A percentile compares a stretch with the other conserved stretches of the same genome.
Conservation (phyloP, 805 yeast species). For the Schwanniomyces vanrijiae region DNA sequence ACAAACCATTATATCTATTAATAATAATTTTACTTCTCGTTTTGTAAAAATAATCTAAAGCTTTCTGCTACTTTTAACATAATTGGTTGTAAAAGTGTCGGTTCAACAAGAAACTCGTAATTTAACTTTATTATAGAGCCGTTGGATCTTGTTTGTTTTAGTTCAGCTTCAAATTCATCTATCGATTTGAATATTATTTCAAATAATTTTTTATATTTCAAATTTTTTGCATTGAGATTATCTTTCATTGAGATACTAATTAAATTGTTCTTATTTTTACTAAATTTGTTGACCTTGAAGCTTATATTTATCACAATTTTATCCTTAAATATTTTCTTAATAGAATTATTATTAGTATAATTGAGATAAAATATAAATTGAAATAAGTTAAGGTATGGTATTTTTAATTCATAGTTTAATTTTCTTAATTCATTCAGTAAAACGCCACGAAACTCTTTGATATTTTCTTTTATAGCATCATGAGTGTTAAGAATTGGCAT, state of each 20-base stretch:
- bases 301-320: constrained; percentile 27
- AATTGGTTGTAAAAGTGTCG: constrained; percentile 24
- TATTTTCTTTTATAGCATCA: constrained; percentile 12
- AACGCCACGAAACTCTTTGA: constrained; percentile 11
- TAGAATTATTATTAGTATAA: constrained; percentile 19
- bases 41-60: constrained; percentile 18
- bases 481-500: constrained; percentile 29
- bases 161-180: constrained; percentile 16
- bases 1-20: neutral
- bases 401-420: constrained; percentile 31
- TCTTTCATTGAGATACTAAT: constrained; percentile 34
- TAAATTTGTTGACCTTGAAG: constrained; percentile 32
- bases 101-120: constrained; percentile 36
- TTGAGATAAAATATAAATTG: constrained; percentile 33
- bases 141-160: constrained; percentile 6
- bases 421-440: constrained; percentile 32
- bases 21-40: neutral
- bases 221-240: constrained; percentile 34
- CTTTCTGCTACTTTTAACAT: constrained; percentile 31
- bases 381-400: constrained; percentile 28
- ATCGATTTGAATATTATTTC: constrained; percentile 33
- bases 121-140: constrained; percentile 29
- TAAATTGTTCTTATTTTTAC: constrained; percentile 17
- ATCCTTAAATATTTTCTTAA: constrained; percentile 36
- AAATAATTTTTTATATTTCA: constrained; percentile 38